Percentiles rank a stretch among this genome's conserved stretches.
phyloP scores from a whole-genome alignment of 1,284 basidiomycete genomes.

The Ceratobasidium sp. region DNA sequence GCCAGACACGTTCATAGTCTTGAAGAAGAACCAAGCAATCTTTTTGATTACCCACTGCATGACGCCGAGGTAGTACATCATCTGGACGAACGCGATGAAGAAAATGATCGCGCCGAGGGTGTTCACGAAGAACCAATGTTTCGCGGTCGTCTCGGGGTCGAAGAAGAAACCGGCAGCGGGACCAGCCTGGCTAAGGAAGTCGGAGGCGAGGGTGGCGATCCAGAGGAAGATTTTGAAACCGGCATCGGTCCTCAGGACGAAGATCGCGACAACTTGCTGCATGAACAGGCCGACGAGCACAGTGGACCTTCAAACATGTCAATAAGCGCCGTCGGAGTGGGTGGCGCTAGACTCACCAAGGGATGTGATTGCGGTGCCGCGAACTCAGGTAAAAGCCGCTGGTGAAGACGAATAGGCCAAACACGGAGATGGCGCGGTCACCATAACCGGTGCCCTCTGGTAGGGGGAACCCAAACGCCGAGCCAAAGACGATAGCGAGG shows the following conservation, averaged over 20 bases:
- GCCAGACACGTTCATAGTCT: conserved; percentile 86
- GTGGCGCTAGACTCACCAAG: conserved; percentile 66
- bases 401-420: conserved; percentile 84
- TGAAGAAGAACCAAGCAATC: conserved; percentile 95
- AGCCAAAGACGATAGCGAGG: conserved; percentile 81
- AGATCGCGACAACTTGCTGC: conserved; percentile 86
- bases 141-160: conserved; percentile 68
- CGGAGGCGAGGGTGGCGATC: conserved; percentile 80
- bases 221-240: conserved; percentile 86
- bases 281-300: conserved; percentile 86
- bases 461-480: conserved; percentile 82
- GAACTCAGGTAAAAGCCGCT: conserved; percentile 76
- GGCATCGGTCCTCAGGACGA: conserved; percentile 84
- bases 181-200: conserved; percentile 74
- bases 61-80: conserved; percentile 87
- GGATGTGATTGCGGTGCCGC: conserved; percentile 69
- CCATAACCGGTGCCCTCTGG: conserved; percentile 72
- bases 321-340: conserved; percentile 4
- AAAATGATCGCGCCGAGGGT: conserved; percentile 79
- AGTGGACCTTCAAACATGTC: conserved; percentile 70
- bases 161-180: conserved; percentile 85
- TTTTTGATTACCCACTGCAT: conserved; percentile 91
- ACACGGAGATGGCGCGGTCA: conserved; percentile 84
- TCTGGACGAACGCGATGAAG: conserved; percentile 89
- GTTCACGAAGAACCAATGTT: conserved; percentile 86